Conservation (phyloP, 352 stramenopile genomes). For the Stramenopiles sp. region DNA sequence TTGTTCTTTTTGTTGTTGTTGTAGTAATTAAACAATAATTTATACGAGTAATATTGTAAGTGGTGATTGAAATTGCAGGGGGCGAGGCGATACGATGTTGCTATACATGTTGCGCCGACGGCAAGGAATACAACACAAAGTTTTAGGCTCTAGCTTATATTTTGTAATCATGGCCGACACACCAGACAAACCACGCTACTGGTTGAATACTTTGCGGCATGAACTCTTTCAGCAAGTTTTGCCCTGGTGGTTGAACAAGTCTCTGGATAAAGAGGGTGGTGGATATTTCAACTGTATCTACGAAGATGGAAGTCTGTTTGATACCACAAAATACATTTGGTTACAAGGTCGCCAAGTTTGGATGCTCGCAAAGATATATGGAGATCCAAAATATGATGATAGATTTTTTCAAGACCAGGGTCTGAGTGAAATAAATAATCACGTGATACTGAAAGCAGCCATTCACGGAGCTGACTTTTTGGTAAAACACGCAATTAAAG, state of each 20-base stretch:
- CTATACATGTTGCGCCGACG: too few relatives aligned
- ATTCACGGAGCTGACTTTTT: not conserved
- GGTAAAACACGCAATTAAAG: not conserved
- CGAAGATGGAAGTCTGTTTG: not conserved
- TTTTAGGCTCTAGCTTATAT: not conserved
- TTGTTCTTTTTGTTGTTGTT: too few relatives aligned
- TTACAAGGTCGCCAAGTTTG: not conserved
- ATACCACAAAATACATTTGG: not conserved
- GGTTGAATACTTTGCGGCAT: not conserved
- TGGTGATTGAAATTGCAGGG: too few relatives aligned
- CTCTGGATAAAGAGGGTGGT: not conserved
- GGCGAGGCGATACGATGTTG: too few relatives aligned
- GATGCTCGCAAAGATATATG: conserved; percentile 1
- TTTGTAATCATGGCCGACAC: not conserved
- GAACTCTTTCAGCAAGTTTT: not conserved
- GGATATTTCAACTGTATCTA: not conserved
- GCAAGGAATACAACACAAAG: too few relatives aligned
- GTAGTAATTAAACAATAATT: too few relatives aligned
- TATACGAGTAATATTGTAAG: too few relatives aligned
- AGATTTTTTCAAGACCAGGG: not conserved
- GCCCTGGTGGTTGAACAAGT: not conserved
- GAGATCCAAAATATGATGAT: not conserved
- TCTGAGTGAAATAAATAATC: not conserved
- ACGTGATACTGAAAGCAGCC: not conserved
- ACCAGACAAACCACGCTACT: not conserved